phyloP scores from a whole-genome alignment of 306 rosid genomes.

The Vachellia pachyceras region DNA sequence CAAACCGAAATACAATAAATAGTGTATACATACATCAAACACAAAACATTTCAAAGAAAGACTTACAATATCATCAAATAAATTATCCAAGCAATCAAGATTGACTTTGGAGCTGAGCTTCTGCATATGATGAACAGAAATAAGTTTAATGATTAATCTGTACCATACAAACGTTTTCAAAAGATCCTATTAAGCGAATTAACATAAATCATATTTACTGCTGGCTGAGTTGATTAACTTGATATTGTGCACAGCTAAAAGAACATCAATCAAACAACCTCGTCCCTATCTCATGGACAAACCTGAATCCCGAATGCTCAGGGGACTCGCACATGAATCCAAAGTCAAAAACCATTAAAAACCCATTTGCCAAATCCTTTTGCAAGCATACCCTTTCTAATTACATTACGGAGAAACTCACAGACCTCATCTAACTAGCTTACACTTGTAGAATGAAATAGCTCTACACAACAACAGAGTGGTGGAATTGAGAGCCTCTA shows the following conservation, averaged over 20 bases:
- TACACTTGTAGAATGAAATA: too few relatives aligned
- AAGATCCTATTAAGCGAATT: background rate
- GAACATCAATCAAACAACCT: background rate
- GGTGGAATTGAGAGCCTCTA: conserved; percentile 61
- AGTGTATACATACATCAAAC: background rate
- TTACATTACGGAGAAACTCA: too few relatives aligned
- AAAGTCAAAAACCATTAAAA: background rate
- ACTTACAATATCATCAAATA: conserved; percentile 57
- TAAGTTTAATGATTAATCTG: conserved; percentile 20
- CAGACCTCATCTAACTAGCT: too few relatives aligned
- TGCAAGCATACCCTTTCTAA: background rate
- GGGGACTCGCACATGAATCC: background rate
- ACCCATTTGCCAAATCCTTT: conserved; percentile 1
- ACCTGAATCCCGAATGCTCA: background rate
- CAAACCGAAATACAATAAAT: background rate
- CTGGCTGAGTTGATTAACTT: conserved; percentile 6
- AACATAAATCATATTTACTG: conserved; percentile 20
- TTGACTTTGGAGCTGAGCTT: conserved; percentile 71
- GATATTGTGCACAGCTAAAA: background rate
- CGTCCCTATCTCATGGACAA: background rate
- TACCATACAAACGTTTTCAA: conserved; percentile 13
- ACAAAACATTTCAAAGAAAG: conserved; percentile 35
- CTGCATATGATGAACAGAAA: conserved; percentile 52
- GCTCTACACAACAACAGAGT: too few relatives aligned
- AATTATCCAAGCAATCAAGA: conserved; percentile 54